Evolutionary conservation across 352 stramenopile genomes (phyloP), one percentile per base, ranked within the genome.

Genomic region (Globisporangium rhizosaccharum): DNA sequence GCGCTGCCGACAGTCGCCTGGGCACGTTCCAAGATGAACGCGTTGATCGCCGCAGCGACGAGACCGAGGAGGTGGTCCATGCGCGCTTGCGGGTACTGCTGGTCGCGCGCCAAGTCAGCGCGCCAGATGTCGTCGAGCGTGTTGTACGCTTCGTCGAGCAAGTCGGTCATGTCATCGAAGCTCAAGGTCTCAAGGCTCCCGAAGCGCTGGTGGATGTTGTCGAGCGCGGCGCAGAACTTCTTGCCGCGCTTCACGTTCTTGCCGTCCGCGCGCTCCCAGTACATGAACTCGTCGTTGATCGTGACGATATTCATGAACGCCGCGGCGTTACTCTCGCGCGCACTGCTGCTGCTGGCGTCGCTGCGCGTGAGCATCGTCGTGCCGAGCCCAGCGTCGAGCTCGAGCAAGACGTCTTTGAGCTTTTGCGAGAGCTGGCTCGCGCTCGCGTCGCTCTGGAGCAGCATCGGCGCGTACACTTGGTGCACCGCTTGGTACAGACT

Each of bases 11-110:
- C 66, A 23, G 71, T 65, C 9, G 70, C 42, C 9, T 74, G 65
- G 6, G 72, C 75, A 15, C 85, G 78, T 4, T 71, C 73, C 2
- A 88, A 47, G n/a, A 92, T 69, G 36, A 89, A 89, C 12, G 62
- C 68, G 57, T 90, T 92, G 51, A 98, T 74, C 2, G 83, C 85
- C 1, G 65, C 65, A 8, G 75, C 79, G 0, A 98, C 81, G 33
- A 96, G 79, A 0, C 88, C 82, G 3, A 97, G 72, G 11, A 97
- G 39, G 56, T 97, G 88, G 47, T 87, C 70, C 91, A 97, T 97
- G 28, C 91, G 73, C 0, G 56, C 45, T 63, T 97, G 89, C 0
- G 90, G 88, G 62, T 95, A 97, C 52, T 82, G 65, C 17, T 85
- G 65, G 53, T 84, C 67, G 2, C 68, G 46, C 3, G 77, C 57